Percentiles rank a stretch among this genome's conserved stretches.
phyloP scores from a whole-genome alignment of 2,329 filamentous ascomycete genomes.

The Byssoonygena ceratinophila region DNA sequence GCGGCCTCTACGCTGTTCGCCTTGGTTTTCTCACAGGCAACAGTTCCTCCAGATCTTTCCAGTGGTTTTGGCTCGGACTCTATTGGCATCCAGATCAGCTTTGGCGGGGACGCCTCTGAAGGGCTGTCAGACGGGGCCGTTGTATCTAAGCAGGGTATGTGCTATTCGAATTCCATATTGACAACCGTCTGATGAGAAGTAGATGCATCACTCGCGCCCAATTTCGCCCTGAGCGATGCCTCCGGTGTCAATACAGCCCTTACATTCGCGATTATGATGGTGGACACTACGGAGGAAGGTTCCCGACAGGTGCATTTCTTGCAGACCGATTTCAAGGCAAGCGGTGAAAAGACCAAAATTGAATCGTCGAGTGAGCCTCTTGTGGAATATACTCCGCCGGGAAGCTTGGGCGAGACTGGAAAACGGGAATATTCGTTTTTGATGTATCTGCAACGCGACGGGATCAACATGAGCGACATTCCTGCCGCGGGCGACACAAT shows the following conservation, averaged over 20 bases:
- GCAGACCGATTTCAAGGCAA: conserved; percentile 11
- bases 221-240: conserved; percentile 12
- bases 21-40: conserved; percentile 7
- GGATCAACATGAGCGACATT: not conserved
- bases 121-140: conserved; percentile 9
- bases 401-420: conserved; percentile 4
- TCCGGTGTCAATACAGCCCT: conserved; percentile 13
- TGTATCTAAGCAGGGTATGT: conserved; percentile 9
- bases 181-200: not conserved
- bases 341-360: conserved; percentile 14
- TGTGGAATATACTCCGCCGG: conserved; percentile 10
- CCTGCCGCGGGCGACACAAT: not conserved
- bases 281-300: conserved; percentile 12
- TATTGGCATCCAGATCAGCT: conserved; percentile 12
- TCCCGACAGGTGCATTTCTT: conserved; percentile 10
- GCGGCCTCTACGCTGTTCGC: conserved; percentile 6
- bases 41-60: conserved; percentile 8
- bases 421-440: conserved; percentile 13
- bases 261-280: conserved; percentile 13
- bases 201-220: conserved; percentile 9
- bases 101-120: conserved; percentile 15
- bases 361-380: conserved; percentile 1
- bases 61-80: conserved; percentile 3
- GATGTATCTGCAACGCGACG: conserved; percentile 8
- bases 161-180: no score